Evolutionary conservation across 768 basidiomycete genomes (phyloP).

Genomic region (Boletus huronensis): DNA sequence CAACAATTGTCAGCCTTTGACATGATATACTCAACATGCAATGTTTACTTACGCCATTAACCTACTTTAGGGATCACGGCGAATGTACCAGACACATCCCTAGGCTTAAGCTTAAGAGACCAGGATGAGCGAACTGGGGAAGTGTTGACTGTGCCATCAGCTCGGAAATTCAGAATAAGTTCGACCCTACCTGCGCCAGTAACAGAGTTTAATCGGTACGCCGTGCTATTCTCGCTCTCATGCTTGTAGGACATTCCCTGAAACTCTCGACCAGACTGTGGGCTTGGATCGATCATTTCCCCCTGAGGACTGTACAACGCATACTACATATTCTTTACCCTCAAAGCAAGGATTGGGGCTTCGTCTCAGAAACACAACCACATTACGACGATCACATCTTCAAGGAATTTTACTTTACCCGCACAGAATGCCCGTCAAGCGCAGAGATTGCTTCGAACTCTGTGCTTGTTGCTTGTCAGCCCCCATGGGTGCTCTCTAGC

Average conservation of each 20-base stretch:
- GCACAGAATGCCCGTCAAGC: constrained; percentile 16
- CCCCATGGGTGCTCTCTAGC: constrained; percentile 55
- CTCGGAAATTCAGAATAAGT: constrained; percentile 27
- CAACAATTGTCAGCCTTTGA: constrained; percentile 26
- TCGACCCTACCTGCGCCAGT: constrained; percentile 28
- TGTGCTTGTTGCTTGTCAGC: constrained; percentile 55
- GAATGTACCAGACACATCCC: constrained; percentile 29
- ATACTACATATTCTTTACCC: constrained; percentile 45
- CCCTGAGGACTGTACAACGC: constrained; percentile 32
- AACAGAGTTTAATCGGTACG: constrained; percentile 32
- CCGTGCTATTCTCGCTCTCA: neutral
- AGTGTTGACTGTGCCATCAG: constrained; percentile 31
- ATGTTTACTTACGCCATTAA: constrained; percentile 1
- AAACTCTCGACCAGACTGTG: constrained; percentile 21
- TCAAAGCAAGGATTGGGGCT: constrained; percentile 40
- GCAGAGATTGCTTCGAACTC: constrained; percentile 31
- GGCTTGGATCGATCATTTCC: constrained; percentile 33
- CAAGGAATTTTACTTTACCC: constrained; percentile 45
- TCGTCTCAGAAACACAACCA: constrained; percentile 33
- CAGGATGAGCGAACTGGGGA: constrained; percentile 29
- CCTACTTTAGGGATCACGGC: constrained; percentile 21
- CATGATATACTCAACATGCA: neutral
- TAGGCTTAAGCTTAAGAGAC: constrained; percentile 22
- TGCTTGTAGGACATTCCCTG: neutral
- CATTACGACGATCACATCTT: constrained; percentile 41